Conservation (phyloP, 345 rosid genomes). For the Kernera saxatilis region DNA sequence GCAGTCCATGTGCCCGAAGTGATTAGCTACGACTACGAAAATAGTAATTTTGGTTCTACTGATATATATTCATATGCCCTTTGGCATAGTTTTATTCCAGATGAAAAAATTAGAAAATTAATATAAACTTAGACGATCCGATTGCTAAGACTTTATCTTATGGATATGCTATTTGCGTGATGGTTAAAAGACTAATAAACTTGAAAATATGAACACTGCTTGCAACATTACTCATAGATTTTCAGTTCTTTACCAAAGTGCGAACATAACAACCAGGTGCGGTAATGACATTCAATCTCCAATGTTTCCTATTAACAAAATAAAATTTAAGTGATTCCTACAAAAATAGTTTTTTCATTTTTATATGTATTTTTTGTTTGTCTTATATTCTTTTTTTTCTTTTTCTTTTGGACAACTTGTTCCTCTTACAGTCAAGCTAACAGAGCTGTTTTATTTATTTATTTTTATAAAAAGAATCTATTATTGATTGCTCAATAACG, state of each 20-base stretch:
- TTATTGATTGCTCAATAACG: neutral
- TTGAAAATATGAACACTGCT: neutral
- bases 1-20: neutral
- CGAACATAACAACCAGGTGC: neutral
- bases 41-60: conserved; percentile 4
- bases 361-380: neutral
- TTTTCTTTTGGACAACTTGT: neutral
- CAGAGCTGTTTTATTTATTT: neutral
- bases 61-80: too few species aligned
- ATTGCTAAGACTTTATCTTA: neutral
- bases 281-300: too few species aligned
- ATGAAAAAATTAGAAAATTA: neutral
- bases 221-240: too few species aligned
- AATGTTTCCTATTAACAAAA: too few species aligned
- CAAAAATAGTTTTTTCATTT: too few species aligned
- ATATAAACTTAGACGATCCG: neutral
- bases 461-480: neutral
- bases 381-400: neutral
- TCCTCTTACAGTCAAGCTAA: neutral
- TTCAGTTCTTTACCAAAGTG: neutral
- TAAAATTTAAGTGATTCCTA: too few species aligned
- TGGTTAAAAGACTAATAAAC: neutral
- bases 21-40: neutral
- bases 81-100: neutral
- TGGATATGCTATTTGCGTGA: neutral